These are phyloP conservation scores for Dictyophora rubrovolvata DNA, from an alignment of 768 basidiomycete genomes.

Conservation along the genomic window DNA sequence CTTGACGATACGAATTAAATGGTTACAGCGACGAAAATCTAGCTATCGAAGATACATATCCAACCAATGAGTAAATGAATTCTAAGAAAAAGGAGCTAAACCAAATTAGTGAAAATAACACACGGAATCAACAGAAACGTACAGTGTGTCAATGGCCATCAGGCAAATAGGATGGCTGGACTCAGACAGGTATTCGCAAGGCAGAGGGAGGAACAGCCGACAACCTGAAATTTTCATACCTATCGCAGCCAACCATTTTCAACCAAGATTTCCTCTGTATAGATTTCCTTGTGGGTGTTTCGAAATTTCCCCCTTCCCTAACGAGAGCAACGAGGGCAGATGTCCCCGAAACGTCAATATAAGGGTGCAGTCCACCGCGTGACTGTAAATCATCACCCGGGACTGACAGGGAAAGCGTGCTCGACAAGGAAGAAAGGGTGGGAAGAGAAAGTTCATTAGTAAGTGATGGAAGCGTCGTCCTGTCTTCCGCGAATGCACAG, in stretches of 20 bases:
- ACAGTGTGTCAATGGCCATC: too few relatives aligned
- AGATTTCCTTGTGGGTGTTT: slow-evolving; percentile 26
- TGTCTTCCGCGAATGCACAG: slow-evolving; percentile 38
- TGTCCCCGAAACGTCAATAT: slow-evolving; percentile 23
- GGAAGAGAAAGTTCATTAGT: slow-evolving; percentile 1
- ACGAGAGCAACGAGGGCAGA: slow-evolving; percentile 20
- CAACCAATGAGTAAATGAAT: too few relatives aligned
- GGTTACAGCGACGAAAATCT: too few relatives aligned
- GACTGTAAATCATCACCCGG: not conserved
- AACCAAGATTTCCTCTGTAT: slow-evolving; percentile 34
- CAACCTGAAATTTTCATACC: slow-evolving; percentile 23
- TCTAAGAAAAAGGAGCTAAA: too few relatives aligned
- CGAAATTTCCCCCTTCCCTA: slow-evolving; percentile 30
- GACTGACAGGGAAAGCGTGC: slow-evolving; percentile 7
- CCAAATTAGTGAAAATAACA: too few relatives aligned
- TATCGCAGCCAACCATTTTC: slow-evolving; percentile 33
- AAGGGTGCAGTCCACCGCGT: not conserved
- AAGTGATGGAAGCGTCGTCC: slow-evolving; percentile 32
- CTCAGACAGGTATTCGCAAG: too few relatives aligned
- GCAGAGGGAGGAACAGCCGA: too few relatives aligned
- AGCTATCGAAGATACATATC: too few relatives aligned
- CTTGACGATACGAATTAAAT: too few relatives aligned
- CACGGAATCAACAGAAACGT: too few relatives aligned
- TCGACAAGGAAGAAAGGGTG: slow-evolving; percentile 17
- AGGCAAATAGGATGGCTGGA: too few relatives aligned